Conservation (phyloP, 768 basidiomycete species). For the Leccinum barrowsii region DNA sequence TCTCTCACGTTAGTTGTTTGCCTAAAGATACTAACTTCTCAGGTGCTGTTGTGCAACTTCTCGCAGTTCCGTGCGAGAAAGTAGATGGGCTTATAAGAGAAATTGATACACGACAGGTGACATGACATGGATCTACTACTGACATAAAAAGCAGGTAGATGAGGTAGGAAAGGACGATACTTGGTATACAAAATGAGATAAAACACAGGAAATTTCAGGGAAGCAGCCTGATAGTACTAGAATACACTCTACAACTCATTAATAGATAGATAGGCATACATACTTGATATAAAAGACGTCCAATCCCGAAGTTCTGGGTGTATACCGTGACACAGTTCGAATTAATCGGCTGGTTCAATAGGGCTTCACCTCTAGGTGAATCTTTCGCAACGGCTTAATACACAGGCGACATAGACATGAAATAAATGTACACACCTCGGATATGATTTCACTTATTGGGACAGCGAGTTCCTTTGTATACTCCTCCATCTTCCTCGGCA, state of each 20-base stretch:
- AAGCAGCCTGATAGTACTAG: background rate
- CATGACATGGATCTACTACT: background rate
- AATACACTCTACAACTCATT: background rate
- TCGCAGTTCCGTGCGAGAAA: background rate
- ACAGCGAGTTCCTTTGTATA: conserved; percentile 27
- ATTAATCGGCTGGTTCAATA: conserved; percentile 21
- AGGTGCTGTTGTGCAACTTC: background rate
- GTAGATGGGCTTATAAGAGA: background rate
- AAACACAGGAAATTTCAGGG: background rate
- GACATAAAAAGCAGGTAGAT: background rate
- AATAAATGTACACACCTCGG: conserved; percentile 20
- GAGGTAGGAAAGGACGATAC: background rate
- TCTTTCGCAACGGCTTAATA: conserved; percentile 10
- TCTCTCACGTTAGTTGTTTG: background rate
- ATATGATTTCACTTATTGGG: conserved; percentile 28
- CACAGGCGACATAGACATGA: background rate
- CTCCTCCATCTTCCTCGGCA: conserved; percentile 27
- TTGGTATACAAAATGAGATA: background rate
- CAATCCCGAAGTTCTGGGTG: background rate
- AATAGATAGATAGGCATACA: conserved; percentile 4
- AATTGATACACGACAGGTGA: background rate
- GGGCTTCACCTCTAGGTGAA: conserved; percentile 27
- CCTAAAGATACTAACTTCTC: background rate
- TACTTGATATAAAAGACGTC: conserved; percentile 1
- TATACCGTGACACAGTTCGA: conserved; percentile 8